Conservation (phyloP, 805 yeast species). For the Cyberlindnera subsufficiens region DNA sequence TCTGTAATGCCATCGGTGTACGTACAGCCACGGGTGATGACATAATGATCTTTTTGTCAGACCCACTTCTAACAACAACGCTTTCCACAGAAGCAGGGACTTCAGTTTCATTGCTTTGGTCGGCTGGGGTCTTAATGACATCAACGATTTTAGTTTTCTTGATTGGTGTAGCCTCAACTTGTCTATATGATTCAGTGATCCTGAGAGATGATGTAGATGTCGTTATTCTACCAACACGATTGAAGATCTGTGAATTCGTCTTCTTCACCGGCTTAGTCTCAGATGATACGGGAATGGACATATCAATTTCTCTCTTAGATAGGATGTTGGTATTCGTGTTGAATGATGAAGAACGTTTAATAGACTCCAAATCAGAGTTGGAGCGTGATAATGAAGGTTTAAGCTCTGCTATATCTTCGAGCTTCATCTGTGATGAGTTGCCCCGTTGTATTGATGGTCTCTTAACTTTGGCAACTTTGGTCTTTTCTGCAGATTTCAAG, state of each 20-base stretch:
- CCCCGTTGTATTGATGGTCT: conserved; percentile 11
- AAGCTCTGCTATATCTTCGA: conserved; percentile 20
- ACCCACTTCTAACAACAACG: not conserved
- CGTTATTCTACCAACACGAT: conserved; percentile 22
- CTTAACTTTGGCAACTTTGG: conserved; percentile 2
- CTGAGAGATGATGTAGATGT: conserved; percentile 4
- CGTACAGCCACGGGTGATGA: conserved; percentile 12
- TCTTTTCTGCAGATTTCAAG: conserved; percentile 1
- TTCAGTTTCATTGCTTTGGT: not conserved
- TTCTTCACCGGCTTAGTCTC: conserved; percentile 9
- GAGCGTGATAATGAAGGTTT: conserved; percentile 13
- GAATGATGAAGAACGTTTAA: conserved; percentile 21
- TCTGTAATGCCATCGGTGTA: conserved; percentile 12
- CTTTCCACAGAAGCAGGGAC: conserved; percentile 4
- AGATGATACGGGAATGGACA: conserved; percentile 17
- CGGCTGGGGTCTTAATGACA: conserved; percentile 17
- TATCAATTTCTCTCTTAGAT: conserved; percentile 22
- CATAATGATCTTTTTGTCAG: conserved; percentile 1
- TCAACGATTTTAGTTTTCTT: conserved; percentile 16
- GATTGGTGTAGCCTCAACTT: conserved; percentile 24
- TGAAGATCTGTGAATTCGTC: conserved; percentile 19
- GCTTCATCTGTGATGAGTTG: conserved; percentile 13
- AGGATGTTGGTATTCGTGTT: conserved; percentile 12
- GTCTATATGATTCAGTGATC: conserved; percentile 14
- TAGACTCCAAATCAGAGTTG: conserved; percentile 18